Base-by-base conservation (phyloP, 1,139 yeast species). In the Yueomyces sp. region DNA sequence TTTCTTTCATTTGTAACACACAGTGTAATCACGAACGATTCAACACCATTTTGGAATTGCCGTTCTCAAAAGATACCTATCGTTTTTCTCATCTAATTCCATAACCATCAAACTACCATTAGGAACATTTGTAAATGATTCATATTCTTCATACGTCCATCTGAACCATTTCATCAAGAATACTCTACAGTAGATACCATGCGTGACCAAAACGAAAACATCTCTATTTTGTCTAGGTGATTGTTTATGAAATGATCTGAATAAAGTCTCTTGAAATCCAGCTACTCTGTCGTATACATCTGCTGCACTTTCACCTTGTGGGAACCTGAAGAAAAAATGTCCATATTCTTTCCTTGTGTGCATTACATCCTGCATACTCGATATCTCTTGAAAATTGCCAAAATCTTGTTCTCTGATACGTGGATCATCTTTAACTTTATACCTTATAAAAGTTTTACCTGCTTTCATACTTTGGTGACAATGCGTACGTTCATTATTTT, bases 231-330 rank as follows among this genome's bases (percentile, higher is more conserved):
- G 52, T 30, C 45, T 50, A 32, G 47, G 44, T 38, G 41, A 40
- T 42, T 36, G 49, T 42, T 46, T 52, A 68, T 75, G 76, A 56
- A 87, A 87, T 57, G 83, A 93, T 37, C 96, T 69, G 59, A 80
- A 85, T 39, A 87, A 63, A 0, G 94, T 76, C 60, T 86, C 96
- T 58, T 86, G 86, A 61, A 87, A 87, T 35, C 93, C 83, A 2
- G 95, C 83, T 47, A 89, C 81, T 40, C 96, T 67, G 60, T 87
- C 96, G 62, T 79, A 87, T 3, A 87, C 96, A 61, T 87, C 96
- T 0, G 96, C 96, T 0, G 96, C 96, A 54, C 91, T 81, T 60
- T 87, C 96, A 3, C 96, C 96, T 55, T 83, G 79, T 8, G 96
- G 96, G 33, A 87, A 87, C 44, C 96, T 65, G 59, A 82, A 87